Conservation (phyloP, 495 filamentous ascomycete genomes). For the Schizothecium vesticola region DNA sequence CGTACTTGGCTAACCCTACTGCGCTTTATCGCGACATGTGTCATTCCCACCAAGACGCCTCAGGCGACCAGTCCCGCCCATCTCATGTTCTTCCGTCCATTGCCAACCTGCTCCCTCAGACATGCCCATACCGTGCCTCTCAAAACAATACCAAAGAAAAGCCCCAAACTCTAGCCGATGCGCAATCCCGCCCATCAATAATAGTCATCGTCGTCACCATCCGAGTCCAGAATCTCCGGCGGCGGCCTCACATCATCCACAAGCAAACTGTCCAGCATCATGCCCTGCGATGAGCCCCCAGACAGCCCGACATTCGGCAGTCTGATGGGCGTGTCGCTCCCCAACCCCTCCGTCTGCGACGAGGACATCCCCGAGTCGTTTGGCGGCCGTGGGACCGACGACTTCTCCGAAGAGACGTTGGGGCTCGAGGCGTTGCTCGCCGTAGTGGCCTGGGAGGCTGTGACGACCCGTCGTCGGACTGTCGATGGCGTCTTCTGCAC, state of each 20-base stretch:
- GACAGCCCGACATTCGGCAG: neutral
- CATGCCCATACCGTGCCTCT: neutral
- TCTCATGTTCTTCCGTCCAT: neutral
- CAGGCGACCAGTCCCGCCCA: neutral
- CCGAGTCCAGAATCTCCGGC: slow-evolving; percentile 41
- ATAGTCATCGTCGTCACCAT: slow-evolving; percentile 21
- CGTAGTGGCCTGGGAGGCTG: slow-evolving; percentile 43
- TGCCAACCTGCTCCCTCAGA: neutral
- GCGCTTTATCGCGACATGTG: neutral
- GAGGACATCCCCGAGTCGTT: slow-evolving; percentile 12
- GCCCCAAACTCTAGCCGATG: neutral
- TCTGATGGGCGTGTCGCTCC: slow-evolving; percentile 8
- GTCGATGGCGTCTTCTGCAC: neutral
- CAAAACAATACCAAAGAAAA: neutral
- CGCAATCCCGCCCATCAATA: neutral
- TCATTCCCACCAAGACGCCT: neutral
- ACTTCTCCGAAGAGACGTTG: neutral
- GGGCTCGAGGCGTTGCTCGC: slow-evolving; percentile 34
- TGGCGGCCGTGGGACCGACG: slow-evolving; percentile 22
- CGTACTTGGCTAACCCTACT: neutral
- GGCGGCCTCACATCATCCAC: slow-evolving; percentile 41
- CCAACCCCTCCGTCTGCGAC: slow-evolving; percentile 8
- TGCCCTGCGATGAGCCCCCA: slow-evolving; percentile 35
- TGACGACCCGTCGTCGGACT: slow-evolving; percentile 13
- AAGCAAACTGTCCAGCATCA: slow-evolving; percentile 51